phyloP scores from a whole-genome alignment of 176 grass and related monocot species.

The Rhynchospora tenuis region DNA sequence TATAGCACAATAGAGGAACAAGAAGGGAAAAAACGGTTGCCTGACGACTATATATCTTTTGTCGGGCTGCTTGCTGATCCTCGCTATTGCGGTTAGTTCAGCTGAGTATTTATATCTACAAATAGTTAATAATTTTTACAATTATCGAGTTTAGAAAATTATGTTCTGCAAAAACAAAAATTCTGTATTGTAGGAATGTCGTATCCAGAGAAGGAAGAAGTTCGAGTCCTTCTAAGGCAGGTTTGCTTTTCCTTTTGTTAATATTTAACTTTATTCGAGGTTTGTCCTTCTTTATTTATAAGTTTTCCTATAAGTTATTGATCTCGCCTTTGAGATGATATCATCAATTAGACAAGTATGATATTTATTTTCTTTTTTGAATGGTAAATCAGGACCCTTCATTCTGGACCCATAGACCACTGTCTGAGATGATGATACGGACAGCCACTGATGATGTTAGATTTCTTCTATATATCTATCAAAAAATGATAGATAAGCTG shows the following conservation, averaged over 20 bases:
- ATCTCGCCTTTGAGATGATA: neutral
- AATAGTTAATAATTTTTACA: neutral
- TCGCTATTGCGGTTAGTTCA: conserved; percentile 61
- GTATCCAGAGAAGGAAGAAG: conserved; percentile 99
- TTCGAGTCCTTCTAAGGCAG: conserved; percentile 79
- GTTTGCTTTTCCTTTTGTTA: conserved; percentile 44
- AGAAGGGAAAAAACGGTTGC: conserved; percentile 61
- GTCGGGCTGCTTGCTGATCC: conserved; percentile 89
- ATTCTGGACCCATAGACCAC: conserved; percentile 74
- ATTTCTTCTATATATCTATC: conserved; percentile 78
- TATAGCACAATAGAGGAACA: conserved; percentile 85
- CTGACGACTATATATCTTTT: conserved; percentile 84
- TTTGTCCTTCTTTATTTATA: neutral
- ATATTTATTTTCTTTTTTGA: neutral
- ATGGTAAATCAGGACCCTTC: conserved; percentile 58
- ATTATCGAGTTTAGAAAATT: neutral
- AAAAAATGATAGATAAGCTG: conserved; percentile 84
- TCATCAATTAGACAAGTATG: neutral
- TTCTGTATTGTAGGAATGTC: conserved; percentile 58
- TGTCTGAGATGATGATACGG: conserved; percentile 90
- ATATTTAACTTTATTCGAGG: conserved; percentile 13
- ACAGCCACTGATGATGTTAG: conserved; percentile 86
- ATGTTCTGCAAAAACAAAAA: neutral
- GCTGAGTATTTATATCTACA: neutral
- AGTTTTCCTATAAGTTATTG: neutral